Conservation (phyloP, 2,329 filamentous ascomycete species). For the Sarocladium oryzae region DNA sequence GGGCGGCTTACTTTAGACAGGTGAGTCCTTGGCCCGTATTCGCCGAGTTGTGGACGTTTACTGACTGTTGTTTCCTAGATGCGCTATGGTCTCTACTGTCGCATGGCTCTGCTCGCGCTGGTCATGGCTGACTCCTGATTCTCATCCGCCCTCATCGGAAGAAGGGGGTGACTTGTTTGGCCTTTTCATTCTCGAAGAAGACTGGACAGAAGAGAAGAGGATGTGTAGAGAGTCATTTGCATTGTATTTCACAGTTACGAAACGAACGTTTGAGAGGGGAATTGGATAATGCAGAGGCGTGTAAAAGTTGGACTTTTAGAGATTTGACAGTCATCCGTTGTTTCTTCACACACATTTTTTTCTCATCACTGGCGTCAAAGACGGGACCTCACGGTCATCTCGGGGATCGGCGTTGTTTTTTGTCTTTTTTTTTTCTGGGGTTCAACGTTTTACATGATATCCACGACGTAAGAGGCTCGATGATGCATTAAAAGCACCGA, state of each 20-base stretch:
- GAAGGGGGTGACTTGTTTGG: neutral
- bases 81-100: constrained; percentile 94
- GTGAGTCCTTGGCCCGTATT: constrained; percentile 47
- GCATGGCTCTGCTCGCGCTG: constrained; percentile 93
- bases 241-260: neutral
- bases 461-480: neutral
- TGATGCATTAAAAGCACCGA: constrained; percentile 5
- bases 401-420: neutral
- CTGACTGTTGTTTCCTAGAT: constrained; percentile 58
- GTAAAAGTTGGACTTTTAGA: constrained; percentile 7
- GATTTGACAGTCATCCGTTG: constrained; percentile 11
- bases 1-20: constrained; percentile 98
- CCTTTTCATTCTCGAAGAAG: neutral
- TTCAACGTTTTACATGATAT: neutral
- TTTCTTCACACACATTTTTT: constrained; percentile 9
- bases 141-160: no score
- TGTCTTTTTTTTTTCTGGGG: neutral
- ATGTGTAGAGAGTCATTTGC: neutral
- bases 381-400: constrained; percentile 9
- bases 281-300: constrained; percentile 2
- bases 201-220: neutral
- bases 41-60: neutral
- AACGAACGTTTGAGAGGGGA: neutral
- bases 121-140: constrained; percentile 54
- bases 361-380: neutral